Evolutionary conservation across 208 protist species (phyloP), one percentile per base, ranked within the genome.

Genomic region (Willaertia magna): DNA sequence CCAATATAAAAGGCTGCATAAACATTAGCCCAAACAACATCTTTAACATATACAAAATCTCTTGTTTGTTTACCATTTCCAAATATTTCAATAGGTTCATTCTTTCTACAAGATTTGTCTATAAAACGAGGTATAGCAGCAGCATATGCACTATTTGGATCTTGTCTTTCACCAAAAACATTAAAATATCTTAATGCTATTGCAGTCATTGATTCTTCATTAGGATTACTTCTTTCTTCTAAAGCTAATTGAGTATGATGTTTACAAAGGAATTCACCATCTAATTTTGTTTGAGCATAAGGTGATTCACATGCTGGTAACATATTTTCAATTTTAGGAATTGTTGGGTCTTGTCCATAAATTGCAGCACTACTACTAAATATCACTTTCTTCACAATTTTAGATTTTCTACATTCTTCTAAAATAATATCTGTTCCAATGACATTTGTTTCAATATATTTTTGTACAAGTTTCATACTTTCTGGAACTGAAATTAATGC

Each of bases 1-100:
- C 42, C 42, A 46, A 46, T 46, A 46, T 46, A 46, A 39, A 78
- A 42, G 12, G 74, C 16, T 16, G 74, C 42, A 46, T 47, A 78
- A 14, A 78, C 74, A 22, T 78, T 78, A 14, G 67, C 87, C 81
- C 55, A 61, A 42, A 43, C 51, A 1, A 90, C 22, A 48, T 90
- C 88, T 34, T 85, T 74, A 3, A 90, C 86, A 76, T 59, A 88
- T 11, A 90, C 61, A 44, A 90, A 90, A 43, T 90, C 87, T 18
- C 89, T 46, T 30, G 87, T 90, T 59, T 89, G 85, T 47, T 75
- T n/a, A 20, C 89, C 89, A 76, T 89, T 85, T n/a, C 89, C 89
- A 52, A 90, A 89, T 39, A 90, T 87, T 49, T 76, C 86, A 26
- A 90, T 47, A 14, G 42, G 2, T 49, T 74, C 42, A 18, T 39